These are phyloP conservation scores for Candida sanyaensis DNA, from an alignment of 1,139 yeast species.

Conservation along the genomic window DNA sequence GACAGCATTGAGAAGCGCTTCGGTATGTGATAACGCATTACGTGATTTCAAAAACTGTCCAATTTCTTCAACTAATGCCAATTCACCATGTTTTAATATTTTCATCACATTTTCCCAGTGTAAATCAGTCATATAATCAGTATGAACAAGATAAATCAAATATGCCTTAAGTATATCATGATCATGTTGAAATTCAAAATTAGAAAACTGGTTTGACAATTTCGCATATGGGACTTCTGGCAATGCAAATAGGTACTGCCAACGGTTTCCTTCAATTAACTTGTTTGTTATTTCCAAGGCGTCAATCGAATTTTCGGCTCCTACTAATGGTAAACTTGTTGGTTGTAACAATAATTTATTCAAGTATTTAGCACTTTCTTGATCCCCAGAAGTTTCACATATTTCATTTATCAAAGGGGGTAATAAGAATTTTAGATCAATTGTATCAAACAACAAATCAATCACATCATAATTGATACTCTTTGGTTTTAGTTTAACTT, in stretches of 20 bases:
- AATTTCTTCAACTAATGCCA: slow-evolving; percentile 21
- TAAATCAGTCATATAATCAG: slow-evolving; percentile 3
- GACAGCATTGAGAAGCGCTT: background rate
- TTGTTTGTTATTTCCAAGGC: slow-evolving; percentile 56
- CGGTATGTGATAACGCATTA: slow-evolving; percentile 15
- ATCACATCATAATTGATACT: slow-evolving; percentile 10
- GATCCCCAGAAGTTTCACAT: slow-evolving; percentile 5
- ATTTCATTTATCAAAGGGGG: slow-evolving; percentile 8
- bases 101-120: slow-evolving; percentile 22
- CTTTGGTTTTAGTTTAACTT: slow-evolving; percentile 7
- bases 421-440: slow-evolving; percentile 13
- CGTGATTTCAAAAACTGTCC: slow-evolving; percentile 25
- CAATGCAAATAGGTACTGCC: slow-evolving; percentile 11
- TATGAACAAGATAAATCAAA: slow-evolving; percentile 17
- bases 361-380: slow-evolving; percentile 8
- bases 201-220: slow-evolving; percentile 23
- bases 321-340: background rate
- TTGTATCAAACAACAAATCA: slow-evolving; percentile 10
- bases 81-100: slow-evolving; percentile 17
- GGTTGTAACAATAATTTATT: slow-evolving; percentile 13
- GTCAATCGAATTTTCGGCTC: slow-evolving; percentile 73
- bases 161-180: slow-evolving; percentile 35
- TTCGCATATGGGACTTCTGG: slow-evolving; percentile 2
- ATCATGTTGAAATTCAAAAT: slow-evolving; percentile 25
- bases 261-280: slow-evolving; percentile 9